phyloP scores from a whole-genome alignment of 345 rosid genomes.

The Capsella bursapastoris region DNA sequence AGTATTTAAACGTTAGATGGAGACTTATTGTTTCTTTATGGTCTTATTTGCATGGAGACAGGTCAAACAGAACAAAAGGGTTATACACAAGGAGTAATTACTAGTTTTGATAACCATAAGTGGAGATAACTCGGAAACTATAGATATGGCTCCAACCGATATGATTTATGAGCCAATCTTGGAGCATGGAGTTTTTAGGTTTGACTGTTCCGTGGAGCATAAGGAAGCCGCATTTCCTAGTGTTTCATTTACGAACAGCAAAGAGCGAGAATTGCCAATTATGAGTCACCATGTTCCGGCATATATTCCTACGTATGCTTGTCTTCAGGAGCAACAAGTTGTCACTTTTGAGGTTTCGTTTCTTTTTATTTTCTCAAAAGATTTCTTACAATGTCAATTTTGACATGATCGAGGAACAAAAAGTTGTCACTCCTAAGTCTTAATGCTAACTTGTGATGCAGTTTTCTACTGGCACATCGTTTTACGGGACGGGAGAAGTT shows the following conservation, averaged over 20 bases:
- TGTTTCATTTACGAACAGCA: slow-evolving; percentile 61
- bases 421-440: no score
- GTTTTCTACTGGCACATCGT: slow-evolving; percentile 81
- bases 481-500: slow-evolving; percentile 97
- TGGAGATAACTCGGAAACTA: slow-evolving; percentile 43
- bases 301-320: slow-evolving; percentile 55
- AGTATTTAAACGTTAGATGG: neutral
- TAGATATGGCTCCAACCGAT: slow-evolving; percentile 44
- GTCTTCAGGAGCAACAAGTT: slow-evolving; percentile 57
- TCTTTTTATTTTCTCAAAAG: neutral
- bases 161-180: slow-evolving; percentile 78
- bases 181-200: slow-evolving; percentile 78
- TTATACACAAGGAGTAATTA: slow-evolving; percentile 14
- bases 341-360: slow-evolving; percentile 67
- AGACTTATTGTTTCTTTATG: slow-evolving; percentile 26
- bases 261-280: slow-evolving; percentile 62
- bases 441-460: slow-evolving; percentile 38
- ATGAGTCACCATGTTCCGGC: slow-evolving; percentile 51
- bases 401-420: neutral
- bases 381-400: no score
- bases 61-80: slow-evolving; percentile 22
- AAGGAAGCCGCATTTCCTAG: slow-evolving; percentile 72
- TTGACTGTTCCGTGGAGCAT: slow-evolving; percentile 67
- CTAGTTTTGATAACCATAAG: slow-evolving; percentile 50
- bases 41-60: slow-evolving; percentile 24